Conservation (phyloP, 140 eudicot species). For the Ambrosia hybrid region DNA sequence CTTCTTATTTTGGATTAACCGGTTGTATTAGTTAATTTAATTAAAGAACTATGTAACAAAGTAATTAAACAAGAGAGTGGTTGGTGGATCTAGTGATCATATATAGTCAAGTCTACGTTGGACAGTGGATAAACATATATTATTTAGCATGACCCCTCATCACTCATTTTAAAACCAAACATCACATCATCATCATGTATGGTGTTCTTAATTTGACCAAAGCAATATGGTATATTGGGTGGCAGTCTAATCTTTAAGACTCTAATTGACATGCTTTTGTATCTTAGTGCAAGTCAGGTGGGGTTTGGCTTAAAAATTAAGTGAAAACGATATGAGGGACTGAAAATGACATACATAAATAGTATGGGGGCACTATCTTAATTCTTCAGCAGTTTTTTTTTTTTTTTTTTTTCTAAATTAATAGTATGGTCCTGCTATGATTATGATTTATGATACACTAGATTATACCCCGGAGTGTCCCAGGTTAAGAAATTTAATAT, state of each 20-base stretch:
- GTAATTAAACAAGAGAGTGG: constrained; percentile 8
- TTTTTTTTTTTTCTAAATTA: neutral
- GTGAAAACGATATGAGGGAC: constrained; percentile 39
- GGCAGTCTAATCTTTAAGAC: constrained; percentile 48
- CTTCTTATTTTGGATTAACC: no score
- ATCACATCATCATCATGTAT: neutral
- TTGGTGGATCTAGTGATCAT: constrained; percentile 20
- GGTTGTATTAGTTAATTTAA: no score
- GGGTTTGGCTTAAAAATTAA: constrained; percentile 36
- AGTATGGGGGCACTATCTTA: constrained; percentile 16
- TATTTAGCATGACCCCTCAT: constrained; percentile 23
- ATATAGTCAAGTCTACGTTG: constrained; percentile 32
- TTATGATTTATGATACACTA: neutral
- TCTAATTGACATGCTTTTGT: constrained; percentile 14
- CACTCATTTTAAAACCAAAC: constrained; percentile 4
- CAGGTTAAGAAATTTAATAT: no score
- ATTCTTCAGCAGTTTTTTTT: neutral
- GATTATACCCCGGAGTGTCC: no score
- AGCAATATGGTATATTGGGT: constrained; percentile 27
- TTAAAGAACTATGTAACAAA: neutral
- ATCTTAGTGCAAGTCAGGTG: constrained; percentile 37
- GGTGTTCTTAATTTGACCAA: constrained; percentile 30
- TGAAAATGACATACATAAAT: constrained; percentile 29
- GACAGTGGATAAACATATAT: constrained; percentile 32
- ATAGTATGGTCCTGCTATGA: neutral